Evolutionary conservation across 768 basidiomycete species (phyloP), one percentile per base, ranked within the genome.

Genomic region (Suillus placidus): DNA sequence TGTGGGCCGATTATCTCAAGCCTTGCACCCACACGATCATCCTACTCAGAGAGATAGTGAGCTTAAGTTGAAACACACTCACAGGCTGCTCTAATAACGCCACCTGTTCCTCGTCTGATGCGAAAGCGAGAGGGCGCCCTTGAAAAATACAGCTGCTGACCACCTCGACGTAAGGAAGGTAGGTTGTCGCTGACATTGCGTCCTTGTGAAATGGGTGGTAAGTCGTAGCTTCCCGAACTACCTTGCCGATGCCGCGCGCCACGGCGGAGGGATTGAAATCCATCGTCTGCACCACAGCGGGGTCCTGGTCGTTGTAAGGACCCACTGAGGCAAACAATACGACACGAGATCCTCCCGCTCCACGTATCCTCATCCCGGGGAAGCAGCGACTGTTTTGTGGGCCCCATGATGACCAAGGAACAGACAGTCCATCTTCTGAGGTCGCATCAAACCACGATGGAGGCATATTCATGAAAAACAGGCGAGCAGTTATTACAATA

Each of bases 261-360:
- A 49, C 47, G 23, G 47, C 47, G 47, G 47, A 49, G 47, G 47
- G n/a, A 49, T 49, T 49, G n/a, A 49, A 49, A 23, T 49, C 47
- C 47, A 13, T 23, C 47, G 23, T 23, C 10, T 13, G n/a, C n/a
- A 49, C 10, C n/a, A 13, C 8, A 43, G 1, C 16, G 16, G 18
- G 40, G 14, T 40, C 14, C 40, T 16, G 6, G 40, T 42, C 40
- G 16, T 42, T 6, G 40, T 42, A 6, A 42, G 6, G 1, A 18
- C 6, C 2, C 40, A 26, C 26, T 14, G 13, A 14, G 6, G 40
- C 16, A 42, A 42, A 42, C 40, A 6, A 47, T 47, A 23, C 8
- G 2, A 47, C n/a, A 1, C n/a, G 47, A 47, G 47, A 47, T 23
- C 47, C 47, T 23, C n/a, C 47, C 45, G n/a, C 45, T n/a, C 10